Evolutionary conservation across 768 basidiomycete species (phyloP).

Genomic region (Tulasnella calospora): DNA sequence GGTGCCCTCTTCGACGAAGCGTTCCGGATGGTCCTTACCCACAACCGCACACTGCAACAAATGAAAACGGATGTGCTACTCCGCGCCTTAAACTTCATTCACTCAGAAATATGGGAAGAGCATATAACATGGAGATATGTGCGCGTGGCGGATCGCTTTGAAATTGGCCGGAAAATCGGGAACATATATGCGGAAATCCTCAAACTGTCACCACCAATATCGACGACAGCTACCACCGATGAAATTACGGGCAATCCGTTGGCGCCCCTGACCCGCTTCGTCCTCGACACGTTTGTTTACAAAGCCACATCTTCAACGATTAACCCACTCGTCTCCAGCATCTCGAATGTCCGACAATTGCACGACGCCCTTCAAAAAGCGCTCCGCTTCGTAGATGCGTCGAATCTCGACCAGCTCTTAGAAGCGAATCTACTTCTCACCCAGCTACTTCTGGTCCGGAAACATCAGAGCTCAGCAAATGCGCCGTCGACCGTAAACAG

Average conservation of each 20-base stretch:
- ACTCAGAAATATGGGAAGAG: constrained; percentile 83
- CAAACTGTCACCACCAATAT: constrained; percentile 30
- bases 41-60: constrained; percentile 57
- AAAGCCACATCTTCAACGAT: constrained; percentile 76
- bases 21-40: constrained; percentile 46
- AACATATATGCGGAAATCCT: constrained; percentile 65
- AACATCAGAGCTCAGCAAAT: constrained; percentile 40
- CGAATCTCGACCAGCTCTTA: constrained; percentile 62
- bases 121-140: constrained; percentile 82
- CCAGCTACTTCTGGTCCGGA: constrained; percentile 59
- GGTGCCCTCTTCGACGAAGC: constrained; percentile 72
- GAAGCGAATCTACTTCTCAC: constrained; percentile 60
- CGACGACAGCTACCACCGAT: not conserved
- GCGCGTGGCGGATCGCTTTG: constrained; percentile 75
- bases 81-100: constrained; percentile 71
- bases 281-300: constrained; percentile 66
- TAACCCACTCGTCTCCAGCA: constrained; percentile 67
- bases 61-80: constrained; percentile 81
- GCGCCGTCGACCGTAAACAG: not conserved
- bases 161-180: constrained; percentile 66
- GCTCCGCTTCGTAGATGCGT: constrained; percentile 64
- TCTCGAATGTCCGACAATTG: constrained; percentile 58
- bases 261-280: constrained; percentile 32
- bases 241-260: constrained; percentile 14
- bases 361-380: constrained; percentile 56